A percentile compares a stretch with the other conserved stretches of the same genome.
phyloP scores from a whole-genome alignment of 2,329 filamentous ascomycete genomes.

The Colletotrichum spinosum region DNA sequence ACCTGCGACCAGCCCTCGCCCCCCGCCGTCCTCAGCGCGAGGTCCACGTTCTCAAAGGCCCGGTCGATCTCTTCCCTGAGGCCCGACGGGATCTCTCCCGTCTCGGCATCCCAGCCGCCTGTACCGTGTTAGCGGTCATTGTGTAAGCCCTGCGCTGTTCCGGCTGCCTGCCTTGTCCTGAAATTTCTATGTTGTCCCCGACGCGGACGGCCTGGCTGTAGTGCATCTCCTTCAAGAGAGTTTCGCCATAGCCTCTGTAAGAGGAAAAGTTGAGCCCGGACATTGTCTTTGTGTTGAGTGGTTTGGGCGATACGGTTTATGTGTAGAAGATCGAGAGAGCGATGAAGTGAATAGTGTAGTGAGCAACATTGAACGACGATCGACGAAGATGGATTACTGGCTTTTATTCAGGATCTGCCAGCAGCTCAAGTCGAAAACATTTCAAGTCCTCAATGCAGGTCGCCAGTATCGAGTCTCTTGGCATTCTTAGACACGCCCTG shows the following conservation, averaged over 20 bases:
- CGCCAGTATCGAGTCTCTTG: no score
- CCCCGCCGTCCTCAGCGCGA: conserved; percentile 55
- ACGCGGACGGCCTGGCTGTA: conserved; percentile 55
- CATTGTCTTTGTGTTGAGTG: conserved; percentile 40
- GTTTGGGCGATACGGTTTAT: background rate
- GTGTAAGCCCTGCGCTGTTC: no score
- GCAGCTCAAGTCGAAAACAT: no score
- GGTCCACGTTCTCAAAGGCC: conserved; percentile 62
- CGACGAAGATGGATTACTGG: no score
- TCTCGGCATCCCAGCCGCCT: conserved; percentile 33
- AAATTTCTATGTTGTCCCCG: conserved; percentile 52
- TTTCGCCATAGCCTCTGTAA: conserved; percentile 52
- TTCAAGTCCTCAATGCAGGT: no score
- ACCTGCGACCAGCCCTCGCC: conserved; percentile 62
- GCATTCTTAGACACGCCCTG: no score
- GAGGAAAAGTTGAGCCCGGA: conserved; percentile 51
- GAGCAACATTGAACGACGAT: no score
- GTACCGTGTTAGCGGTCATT: background rate
- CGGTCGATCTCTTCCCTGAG: conserved; percentile 52
- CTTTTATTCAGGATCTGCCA: no score
- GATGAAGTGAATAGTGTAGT: no score
- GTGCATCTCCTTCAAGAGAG: conserved; percentile 43
- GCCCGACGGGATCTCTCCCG: conserved; percentile 42
- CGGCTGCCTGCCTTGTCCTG: conserved; percentile 46
- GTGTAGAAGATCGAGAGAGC: no score